Percentiles rank a stretch among this genome's conserved stretches.
Evolutionary conservation across 352 stramenopile species (phyloP).

Genomic region (Pythium aristosporum): DNA sequence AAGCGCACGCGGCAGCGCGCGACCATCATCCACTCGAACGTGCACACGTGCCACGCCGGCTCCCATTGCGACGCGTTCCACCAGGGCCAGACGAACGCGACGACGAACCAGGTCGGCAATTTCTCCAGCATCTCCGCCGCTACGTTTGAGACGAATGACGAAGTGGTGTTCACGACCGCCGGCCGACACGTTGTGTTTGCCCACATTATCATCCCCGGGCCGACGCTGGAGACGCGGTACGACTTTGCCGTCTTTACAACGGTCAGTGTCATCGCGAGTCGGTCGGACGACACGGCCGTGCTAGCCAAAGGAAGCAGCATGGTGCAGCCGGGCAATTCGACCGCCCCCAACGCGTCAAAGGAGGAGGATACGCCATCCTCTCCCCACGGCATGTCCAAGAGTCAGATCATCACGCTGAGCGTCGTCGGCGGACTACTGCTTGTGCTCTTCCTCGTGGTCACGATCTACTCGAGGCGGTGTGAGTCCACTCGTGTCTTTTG

Average conservation of each 20-base stretch:
- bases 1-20: constrained; percentile 14
- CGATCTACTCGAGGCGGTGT: constrained; percentile 5
- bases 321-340: not conserved
- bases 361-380: not conserved
- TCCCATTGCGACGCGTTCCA: constrained; percentile 28
- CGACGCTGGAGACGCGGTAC: constrained; percentile 20
- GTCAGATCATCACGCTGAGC: constrained; percentile 30
- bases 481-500: constrained; percentile 9
- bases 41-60: constrained; percentile 25
- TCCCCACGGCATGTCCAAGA: constrained; percentile 18
- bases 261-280: constrained; percentile 10
- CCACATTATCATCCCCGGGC: constrained; percentile 33
- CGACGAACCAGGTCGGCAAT: constrained; percentile 29
- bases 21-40: constrained; percentile 29
- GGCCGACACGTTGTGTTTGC: constrained; percentile 34
- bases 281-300: not conserved
- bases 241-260: constrained; percentile 38
- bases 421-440: constrained; percentile 25
- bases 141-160: constrained; percentile 23
- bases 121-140: constrained; percentile 10
- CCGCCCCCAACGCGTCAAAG: not conserved
- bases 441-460: constrained; percentile 26
- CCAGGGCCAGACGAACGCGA: constrained; percentile 18
- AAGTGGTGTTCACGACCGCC: constrained; percentile 25
- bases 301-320: not conserved